Evolutionary conservation across 257 asterid species (phyloP), one percentile per base, ranked within the genome.

Genomic region (Jacaranda mimosifolia): DNA sequence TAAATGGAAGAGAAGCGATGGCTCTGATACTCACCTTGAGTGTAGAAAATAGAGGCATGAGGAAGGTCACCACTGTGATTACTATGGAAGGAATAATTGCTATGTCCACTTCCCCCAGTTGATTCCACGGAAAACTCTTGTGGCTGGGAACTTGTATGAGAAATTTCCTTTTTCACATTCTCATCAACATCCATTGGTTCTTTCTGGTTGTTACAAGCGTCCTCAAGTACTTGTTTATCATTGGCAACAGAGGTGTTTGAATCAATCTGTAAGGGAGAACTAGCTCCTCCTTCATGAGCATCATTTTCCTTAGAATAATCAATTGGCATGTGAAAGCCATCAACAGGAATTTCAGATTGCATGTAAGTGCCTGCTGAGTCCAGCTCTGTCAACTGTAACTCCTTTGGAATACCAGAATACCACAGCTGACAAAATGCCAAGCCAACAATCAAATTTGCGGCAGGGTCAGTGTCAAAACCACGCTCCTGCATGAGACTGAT

Each of bases 391-490:
- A 90, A 68, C 75, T 91, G 90, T 77, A 90, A 77, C 73, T 88
- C 91, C 74, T 85, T 51, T 3, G 97, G 97, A 67, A 91, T 60
- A 55, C 78, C 68, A 73, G 89, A 82, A 85, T 91, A 90, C 99
- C 98, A 93, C 63, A 85, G 75, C 82, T 88, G 91, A 85, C 63
- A 90, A 83, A 86, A 93, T 69, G 83, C 70, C 82, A 93, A 82
- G 69, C 98, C 97, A 77, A 88, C 94, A 75, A 93, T 87, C 87
- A 93, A 85, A 87, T 90, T 91, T 49, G 96, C 89, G 43, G 80
- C 51, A 45, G 99, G 82, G 59, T 88, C 89, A 63, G 82, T 78
- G 36, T 79, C 89, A 82, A 90, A 91, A 83, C 87, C 90, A 70
- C 74, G 81, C 74, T 90, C 90, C 85, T 91, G 93, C 90, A 81